Percentiles rank a stretch among this genome's conserved stretches.
These are phyloP conservation scores for Hibiscus trionum DNA, from an alignment of 345 rosid species.

Conservation along the genomic window DNA sequence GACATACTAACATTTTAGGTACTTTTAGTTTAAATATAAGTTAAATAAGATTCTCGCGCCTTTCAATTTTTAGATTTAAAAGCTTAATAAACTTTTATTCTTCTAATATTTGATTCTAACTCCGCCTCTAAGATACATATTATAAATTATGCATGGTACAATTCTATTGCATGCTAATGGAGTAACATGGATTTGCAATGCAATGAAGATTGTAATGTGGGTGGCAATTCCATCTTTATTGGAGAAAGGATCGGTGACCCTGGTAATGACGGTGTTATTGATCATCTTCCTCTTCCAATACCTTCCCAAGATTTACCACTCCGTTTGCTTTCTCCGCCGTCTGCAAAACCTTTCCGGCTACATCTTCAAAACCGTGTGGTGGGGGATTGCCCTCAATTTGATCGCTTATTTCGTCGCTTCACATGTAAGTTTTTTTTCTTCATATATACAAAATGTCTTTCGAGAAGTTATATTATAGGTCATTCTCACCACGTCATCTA, in stretches of 20 bases:
- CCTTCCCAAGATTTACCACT: conserved; percentile 85
- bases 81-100: too few relatives aligned
- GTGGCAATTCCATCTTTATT: conserved; percentile 57
- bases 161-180: too few relatives aligned
- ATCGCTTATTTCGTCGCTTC: conserved; percentile 90
- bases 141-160: not conserved
- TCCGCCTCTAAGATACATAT: too few relatives aligned
- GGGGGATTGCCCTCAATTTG: conserved; percentile 95
- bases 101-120: too few relatives aligned
- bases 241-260: conserved; percentile 51
- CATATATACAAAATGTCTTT: too few relatives aligned
- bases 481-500: too few relatives aligned
- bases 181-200: not conserved
- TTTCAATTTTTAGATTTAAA: too few relatives aligned
- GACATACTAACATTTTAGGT: too few relatives aligned
- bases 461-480: too few relatives aligned
- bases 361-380: conserved; percentile 92
- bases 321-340: conserved; percentile 75
- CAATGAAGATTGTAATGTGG: conserved; percentile 70
- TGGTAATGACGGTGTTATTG: conserved; percentile 57
- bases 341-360: conserved; percentile 84
- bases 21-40: too few relatives aligned
- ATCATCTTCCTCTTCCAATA: conserved; percentile 73
- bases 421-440: conserved; percentile 36
- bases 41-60: too few relatives aligned